Percentiles rank a stretch among this genome's conserved stretches.
These are phyloP conservation scores for Phytophthora palmivora DNA, from an alignment of 352 stramenopile genomes.

Conservation along the genomic window DNA sequence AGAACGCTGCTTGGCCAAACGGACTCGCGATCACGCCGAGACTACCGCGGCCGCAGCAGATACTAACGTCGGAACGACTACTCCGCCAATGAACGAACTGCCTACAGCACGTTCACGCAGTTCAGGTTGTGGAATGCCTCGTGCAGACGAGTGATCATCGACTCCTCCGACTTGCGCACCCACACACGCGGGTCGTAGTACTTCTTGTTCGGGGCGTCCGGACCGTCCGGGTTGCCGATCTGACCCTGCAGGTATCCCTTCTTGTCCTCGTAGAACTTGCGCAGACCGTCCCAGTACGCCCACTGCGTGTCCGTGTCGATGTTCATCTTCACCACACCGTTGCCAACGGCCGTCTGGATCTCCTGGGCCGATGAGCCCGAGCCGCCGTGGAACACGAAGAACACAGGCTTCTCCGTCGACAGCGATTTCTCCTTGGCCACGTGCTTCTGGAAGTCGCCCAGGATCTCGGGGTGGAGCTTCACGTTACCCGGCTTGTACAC, in stretches of 20 bases:
- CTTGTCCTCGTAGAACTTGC: constrained; percentile 97
- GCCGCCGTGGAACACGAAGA: constrained; percentile 99
- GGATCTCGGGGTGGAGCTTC: constrained; percentile 97
- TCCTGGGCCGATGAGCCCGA: constrained; percentile 96
- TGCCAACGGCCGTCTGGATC: constrained; percentile 96
- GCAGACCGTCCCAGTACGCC: constrained; percentile 99
- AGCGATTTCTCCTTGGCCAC: constrained; percentile 72
- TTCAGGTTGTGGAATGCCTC: constrained; percentile 94
- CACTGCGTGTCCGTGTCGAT: constrained; percentile 99
- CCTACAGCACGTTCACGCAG: constrained; percentile 57
- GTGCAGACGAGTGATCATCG: constrained; percentile 93
- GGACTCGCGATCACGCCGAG: not conserved
- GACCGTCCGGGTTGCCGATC: constrained; percentile 98
- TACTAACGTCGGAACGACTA: constrained; percentile 22
- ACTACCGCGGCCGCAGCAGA: constrained; percentile 5
- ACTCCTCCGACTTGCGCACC: constrained; percentile 96
- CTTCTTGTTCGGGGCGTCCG: constrained; percentile 99
- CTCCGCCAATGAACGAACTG: not conserved
- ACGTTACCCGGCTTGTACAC: constrained; percentile 99
- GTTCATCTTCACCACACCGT: constrained; percentile 99
- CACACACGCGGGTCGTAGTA: constrained; percentile 99
- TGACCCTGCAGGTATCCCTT: constrained; percentile 98
- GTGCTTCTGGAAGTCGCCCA: constrained; percentile 96
- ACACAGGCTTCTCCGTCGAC: constrained; percentile 95
- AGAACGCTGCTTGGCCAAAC: constrained; percentile 16